Base-by-base conservation (phyloP, 2,329 filamentous ascomycete genomes). In the Cryphonectria carpinicola region DNA sequence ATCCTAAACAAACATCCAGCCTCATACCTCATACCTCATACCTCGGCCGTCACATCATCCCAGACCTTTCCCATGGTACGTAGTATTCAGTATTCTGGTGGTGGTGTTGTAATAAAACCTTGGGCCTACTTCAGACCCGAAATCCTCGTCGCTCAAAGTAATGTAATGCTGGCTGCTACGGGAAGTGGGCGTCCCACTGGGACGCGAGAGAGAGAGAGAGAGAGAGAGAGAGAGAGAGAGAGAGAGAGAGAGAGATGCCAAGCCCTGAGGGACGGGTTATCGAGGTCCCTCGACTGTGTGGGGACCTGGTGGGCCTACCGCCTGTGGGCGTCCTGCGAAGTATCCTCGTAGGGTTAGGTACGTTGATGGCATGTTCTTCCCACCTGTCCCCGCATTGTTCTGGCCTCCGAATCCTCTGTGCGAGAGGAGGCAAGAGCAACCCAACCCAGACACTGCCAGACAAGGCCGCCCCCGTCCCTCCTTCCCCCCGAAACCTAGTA, bases 391-490 rank as follows among this genome's bases (percentile, higher is more conserved):
- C 39, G 37, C 39, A 64, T 64, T 64, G 39, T 43, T 64, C 61
- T 64, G 61, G 61, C 37, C 37, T 64, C 61, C 61, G 61, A 64
- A 46, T n/a, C 25, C n/a, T 64, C 60, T 32, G 13, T 17, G 54
- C 25, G 54, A 32, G 54, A 58, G 52, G 22, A 49, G n/a, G 46
- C 46, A 49, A 49, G 46, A 49, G 46, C 19, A 49, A 8, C 6
- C 19, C 46, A 17, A 49, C 22, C 46, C 46, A 49, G 46, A 7
- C 7, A 11, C 32, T 39, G 37, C 37, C 37, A 13, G 37, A 3
- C 37, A 39, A 39, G 37, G 37, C 8, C 37, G 2, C 52, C 52
- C n/a, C 52, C 52, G 8, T 10, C 22, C 7, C 8, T n/a, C 46
- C 46, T 22, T 49, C 46, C 37, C 46, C 46, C 46, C 46, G 46